Base-by-base conservation (phyloP, 495 filamentous ascomycete genomes). In the Penicillium arizonense region DNA sequence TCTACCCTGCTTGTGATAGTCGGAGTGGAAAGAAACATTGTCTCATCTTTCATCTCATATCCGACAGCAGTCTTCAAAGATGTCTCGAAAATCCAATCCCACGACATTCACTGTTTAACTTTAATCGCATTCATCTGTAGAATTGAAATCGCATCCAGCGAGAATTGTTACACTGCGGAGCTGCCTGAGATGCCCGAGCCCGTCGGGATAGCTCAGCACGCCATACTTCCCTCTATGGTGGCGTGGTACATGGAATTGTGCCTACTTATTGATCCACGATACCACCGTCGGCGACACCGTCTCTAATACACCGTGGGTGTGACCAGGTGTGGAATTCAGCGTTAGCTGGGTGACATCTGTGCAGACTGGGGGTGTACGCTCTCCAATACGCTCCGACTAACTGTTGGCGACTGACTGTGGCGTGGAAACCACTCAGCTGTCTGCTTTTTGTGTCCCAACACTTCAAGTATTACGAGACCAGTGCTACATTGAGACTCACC, bases 141-240 rank as follows among this genome's bases (percentile, higher is more conserved):
- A 37, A 50, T 61, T 55, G 16, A 4, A 5, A 53, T 57, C 35
- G 28, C 24, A 14, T n/a, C 50, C 14, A 32, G 35, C 28, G 43
- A 44, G 9, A 30, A 35, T 55, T 21, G 53, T 56, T 51, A 55
- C 59, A 59, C 47, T 44, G 51, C 56, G 55, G 24, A 14, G 37
- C n/a, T 55, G 34, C 56, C 58, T 47, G 50, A 58, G 43, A 54
- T 37, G 40, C 20, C 11, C 44, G 32, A 33, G 44, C 35, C 30
- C 10, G 58, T 26, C 50, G 40, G 2, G 21, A 57, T 55, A 21
- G 28, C 38, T 33, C 18, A 30, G 5, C 28, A 0, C 28, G 28
- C 8, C 28, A 30, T 30, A 7, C 5, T 24, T 24, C 18, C 18
- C 18, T 18, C 5, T 8, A 30, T 8, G 7, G 28, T 8, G 8